Conservation (phyloP, 345 rosid species). For the Brassica rapa region DNA sequence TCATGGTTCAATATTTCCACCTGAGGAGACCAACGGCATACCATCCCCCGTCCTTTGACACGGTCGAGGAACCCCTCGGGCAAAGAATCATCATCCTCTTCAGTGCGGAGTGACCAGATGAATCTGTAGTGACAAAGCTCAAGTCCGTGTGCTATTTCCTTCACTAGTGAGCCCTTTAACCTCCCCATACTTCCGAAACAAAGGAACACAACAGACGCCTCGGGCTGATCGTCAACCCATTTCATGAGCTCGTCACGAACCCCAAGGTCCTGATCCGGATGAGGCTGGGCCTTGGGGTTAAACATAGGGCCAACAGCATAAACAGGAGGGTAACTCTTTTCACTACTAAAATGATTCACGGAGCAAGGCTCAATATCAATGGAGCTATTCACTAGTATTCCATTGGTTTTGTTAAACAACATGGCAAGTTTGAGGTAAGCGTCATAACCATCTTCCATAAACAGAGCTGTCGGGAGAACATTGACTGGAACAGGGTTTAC, state of each 20-base stretch:
- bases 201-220: conserved; percentile 53
- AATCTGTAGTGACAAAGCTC: conserved; percentile 46
- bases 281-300: conserved; percentile 33
- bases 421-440: conserved; percentile 39
- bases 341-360: conserved; percentile 31
- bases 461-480: conserved; percentile 46
- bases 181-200: conserved; percentile 57
- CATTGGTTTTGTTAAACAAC: conserved; percentile 46
- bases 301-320: conserved; percentile 54
- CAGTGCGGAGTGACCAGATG: conserved; percentile 44
- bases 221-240: conserved; percentile 62
- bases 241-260: conserved; percentile 31
- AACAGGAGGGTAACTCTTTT: conserved; percentile 37
- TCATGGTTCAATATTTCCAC: conserved; percentile 40
- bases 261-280: conserved; percentile 41
- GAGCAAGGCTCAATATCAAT: conserved; percentile 49
- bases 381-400: conserved; percentile 51
- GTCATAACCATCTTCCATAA: conserved; percentile 45
- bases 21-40: conserved; percentile 44
- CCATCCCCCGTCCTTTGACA: conserved; percentile 38
- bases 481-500: conserved; percentile 44
- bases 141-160: conserved; percentile 51
- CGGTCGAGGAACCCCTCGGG: conserved; percentile 45
- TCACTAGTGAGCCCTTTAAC: conserved; percentile 36
- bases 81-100: conserved; percentile 17